These are phyloP conservation scores for Metschnikowia santaceciliae DNA, from an alignment of 805 yeast species.

Conservation along the genomic window DNA sequence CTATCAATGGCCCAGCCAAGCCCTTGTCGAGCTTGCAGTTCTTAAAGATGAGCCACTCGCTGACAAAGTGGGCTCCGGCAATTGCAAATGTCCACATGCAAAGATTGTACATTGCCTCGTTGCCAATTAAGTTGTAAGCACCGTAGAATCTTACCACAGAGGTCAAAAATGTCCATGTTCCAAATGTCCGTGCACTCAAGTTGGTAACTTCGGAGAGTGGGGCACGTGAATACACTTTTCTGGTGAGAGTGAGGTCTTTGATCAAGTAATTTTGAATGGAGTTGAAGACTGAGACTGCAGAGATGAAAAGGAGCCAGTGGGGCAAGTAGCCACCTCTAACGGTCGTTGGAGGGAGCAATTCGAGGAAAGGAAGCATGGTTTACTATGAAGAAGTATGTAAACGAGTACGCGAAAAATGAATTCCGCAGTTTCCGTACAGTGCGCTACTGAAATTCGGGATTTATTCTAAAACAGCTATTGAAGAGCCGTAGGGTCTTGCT, in stretches of 20 bases:
- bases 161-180: slow-evolving; percentile 94
- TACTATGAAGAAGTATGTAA: background rate
- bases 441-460: background rate
- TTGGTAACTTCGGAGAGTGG: slow-evolving; percentile 34
- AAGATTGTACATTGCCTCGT: slow-evolving; percentile 70
- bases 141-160: slow-evolving; percentile 83
- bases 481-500: slow-evolving; percentile 71
- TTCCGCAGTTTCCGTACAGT: background rate
- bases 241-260: slow-evolving; percentile 64
- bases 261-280: slow-evolving; percentile 81
- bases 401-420: background rate
- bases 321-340: slow-evolving; percentile 53
- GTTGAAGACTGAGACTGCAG: slow-evolving; percentile 89
- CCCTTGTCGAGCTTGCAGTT: slow-evolving; percentile 88
- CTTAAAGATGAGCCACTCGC: slow-evolving; percentile 76
- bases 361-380: slow-evolving; percentile 17
- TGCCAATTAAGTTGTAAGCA: slow-evolving; percentile 63
- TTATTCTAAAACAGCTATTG: slow-evolving; percentile 1
- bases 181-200: slow-evolving; percentile 93
- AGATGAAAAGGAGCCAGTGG: slow-evolving; percentile 46
- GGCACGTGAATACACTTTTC: slow-evolving; percentile 64
- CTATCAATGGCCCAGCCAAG: slow-evolving; percentile 78
- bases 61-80: slow-evolving; percentile 78
- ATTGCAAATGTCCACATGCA: slow-evolving; percentile 76
- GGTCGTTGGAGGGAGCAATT: slow-evolving; percentile 18